A percentile compares a stretch with the other conserved stretches of the same genome.
Evolutionary conservation across 2,329 filamentous ascomycete species (phyloP).

Genomic region (Fusarium penzigii): DNA sequence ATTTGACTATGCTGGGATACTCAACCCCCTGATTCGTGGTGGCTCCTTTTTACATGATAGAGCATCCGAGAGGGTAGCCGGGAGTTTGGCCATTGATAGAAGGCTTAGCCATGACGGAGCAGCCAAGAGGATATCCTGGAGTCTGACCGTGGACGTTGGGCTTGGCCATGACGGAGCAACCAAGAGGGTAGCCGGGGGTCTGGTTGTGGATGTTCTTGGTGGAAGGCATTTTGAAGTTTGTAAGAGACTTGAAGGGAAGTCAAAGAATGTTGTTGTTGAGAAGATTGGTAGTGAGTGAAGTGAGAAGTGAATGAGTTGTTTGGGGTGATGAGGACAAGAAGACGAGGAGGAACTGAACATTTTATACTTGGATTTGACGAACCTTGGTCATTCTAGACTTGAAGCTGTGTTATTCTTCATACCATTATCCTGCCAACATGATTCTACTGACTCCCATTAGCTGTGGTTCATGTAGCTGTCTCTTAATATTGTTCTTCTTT

Average conservation of each 20-base stretch:
- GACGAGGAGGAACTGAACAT: conserved; percentile 1
- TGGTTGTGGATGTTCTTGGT: conserved; percentile 24
- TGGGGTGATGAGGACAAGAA: conserved; percentile 10
- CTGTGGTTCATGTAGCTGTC: conserved; percentile 19
- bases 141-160: conserved; percentile 2
- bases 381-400: not conserved
- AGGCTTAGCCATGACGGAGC: conserved; percentile 34
- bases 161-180: conserved; percentile 32
- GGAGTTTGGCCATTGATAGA: conserved; percentile 13
- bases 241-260: conserved; percentile 28
- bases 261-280: conserved; percentile 23
- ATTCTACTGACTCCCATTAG: not conserved
- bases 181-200: conserved; percentile 27
- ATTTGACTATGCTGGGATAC: not conserved
- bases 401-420: not conserved
- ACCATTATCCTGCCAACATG: conserved; percentile 5
- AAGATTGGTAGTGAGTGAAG: conserved; percentile 28
- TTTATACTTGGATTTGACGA: conserved; percentile 21
- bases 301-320: conserved; percentile 18
- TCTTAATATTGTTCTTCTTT: conserved; percentile 22
- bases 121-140: conserved; percentile 29
- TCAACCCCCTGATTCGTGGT: not conserved
- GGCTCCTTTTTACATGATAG: conserved; percentile 35
- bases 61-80: conserved; percentile 33
- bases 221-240: conserved; percentile 35